Evolutionary conservation across 1,139 yeast species (phyloP), one percentile per base, ranked within the genome.

Genomic region (Scheffersomyces quercinus): DNA sequence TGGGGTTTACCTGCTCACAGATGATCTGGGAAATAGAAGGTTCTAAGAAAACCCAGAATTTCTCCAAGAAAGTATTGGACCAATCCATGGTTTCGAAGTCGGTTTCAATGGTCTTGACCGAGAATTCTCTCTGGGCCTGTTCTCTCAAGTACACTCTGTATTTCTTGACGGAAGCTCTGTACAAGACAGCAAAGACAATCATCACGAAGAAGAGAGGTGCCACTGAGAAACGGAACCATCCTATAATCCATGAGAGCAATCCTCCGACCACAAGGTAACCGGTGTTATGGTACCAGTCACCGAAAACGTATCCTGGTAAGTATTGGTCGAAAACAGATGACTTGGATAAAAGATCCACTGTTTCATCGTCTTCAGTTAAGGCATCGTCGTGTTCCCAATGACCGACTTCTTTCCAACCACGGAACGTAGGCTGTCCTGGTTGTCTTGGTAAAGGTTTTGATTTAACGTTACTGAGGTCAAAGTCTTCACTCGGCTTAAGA

Each of bases 331-430:
- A 77, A 37, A 84, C 56, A 0, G 97, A 88, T 8, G 88, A 80
- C 35, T 79, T 77, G 32, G 85, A 76, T 45, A 83, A 68, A 51
- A 89, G 70, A 60, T 85, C 91, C 46, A 75, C 70, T 46, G 85
- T 73, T 53, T 86, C 89, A 58, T 88, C 95, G 35, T 83, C 87
- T 10, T 73, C 67, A 2, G 85, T 81, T 51, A 88, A 70, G 1
- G 69, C 70, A 59, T 85, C 90, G 30, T 78, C 78, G 44, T 81
- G 82, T 56, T 82, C 88, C 85, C 88, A 91, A 20, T 90, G 88
- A 12, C 95, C 93, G 39, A 88, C 91, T 65, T 91, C 97, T 61
- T 85, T 88, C 98, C 98, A 91, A 15, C 98, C 98, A 45, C 89
- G 75, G 58, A 77, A 83, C 0, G 90, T 76, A 1, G 93, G 87